Evolutionary conservation across 345 rosid species (phyloP).

Genomic region (Fremontodendron californicum): DNA sequence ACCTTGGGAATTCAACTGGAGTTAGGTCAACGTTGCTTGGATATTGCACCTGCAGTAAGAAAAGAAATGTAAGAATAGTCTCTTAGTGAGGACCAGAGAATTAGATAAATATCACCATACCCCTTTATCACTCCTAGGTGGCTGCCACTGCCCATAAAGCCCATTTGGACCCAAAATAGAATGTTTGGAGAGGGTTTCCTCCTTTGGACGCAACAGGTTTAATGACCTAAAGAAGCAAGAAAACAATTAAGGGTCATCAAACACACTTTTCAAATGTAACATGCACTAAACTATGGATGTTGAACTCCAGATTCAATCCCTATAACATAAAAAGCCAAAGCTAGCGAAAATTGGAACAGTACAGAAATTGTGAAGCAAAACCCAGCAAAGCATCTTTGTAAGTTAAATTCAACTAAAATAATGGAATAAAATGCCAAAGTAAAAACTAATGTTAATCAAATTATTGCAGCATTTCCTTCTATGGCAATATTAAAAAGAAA

Average conservation of each 20-base stretch:
- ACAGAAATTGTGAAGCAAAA: not conserved
- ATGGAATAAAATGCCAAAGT: not conserved
- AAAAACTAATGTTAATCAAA: not conserved
- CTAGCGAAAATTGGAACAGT: not conserved
- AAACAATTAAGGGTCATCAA: conserved; percentile 10
- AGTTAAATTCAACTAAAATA: conserved; percentile 1
- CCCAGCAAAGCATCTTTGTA: not conserved
- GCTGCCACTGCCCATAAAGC: conserved; percentile 80
- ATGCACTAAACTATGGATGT: conserved; percentile 2
- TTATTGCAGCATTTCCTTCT: not conserved
- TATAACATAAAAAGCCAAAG: not conserved
- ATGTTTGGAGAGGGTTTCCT: conserved; percentile 86
- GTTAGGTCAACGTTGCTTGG: conserved; percentile 75
- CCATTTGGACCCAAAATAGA: conserved; percentile 90
- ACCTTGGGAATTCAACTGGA: conserved; percentile 88
- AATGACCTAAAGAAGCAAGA: conserved; percentile 50
- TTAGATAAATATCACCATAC: conserved; percentile 32
- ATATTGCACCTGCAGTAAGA: conserved; percentile 57
- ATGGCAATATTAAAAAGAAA: not conserved
- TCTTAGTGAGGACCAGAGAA: conserved; percentile 9
- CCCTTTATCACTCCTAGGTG: conserved; percentile 56
- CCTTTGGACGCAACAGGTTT: conserved; percentile 57
- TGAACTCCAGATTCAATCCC: not conserved
- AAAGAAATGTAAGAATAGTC: conserved; percentile 25
- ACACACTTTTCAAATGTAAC: conserved; percentile 1